Base-by-base conservation (phyloP, 2,329 filamentous ascomycete species). In the Pestalotiopsis sp. region DNA sequence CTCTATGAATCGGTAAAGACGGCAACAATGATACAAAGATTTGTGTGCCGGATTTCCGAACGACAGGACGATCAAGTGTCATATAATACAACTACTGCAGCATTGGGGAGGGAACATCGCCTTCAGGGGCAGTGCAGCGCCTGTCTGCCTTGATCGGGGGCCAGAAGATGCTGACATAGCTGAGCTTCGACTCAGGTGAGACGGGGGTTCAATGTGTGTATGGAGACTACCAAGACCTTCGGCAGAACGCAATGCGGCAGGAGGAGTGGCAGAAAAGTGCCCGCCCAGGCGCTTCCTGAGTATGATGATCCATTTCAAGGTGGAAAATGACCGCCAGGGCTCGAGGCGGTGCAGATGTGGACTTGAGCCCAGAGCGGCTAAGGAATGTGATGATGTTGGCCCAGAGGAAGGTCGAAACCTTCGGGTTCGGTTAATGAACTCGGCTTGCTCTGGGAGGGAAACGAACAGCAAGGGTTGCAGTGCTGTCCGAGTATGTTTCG, bases 161-260 rank as follows among this genome's bases (percentile, higher is more conserved):
- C 63, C 39, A 36, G 36, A 7, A 23, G 13, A 64, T 64, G 36
- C 62, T 52, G 62, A 64, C 62, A 23, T 45, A 23, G 38, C 27
- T 64, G 62, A 49, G 25, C 17, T 38, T 20, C 38, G 20, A 64
- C 41, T 45, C 39, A 52, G 38, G 23, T n/a, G 23, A 20, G 39
- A 52, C 14, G 31, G 25, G 27, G 9, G 59, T 38, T 62, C 31
- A 36, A 36, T 7, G 59, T 39, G 31, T 36, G 20, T 36, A 39
- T 27, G 25, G n/a, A 23, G n/a, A 23, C 57, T 20, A 66, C 63
- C 49, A 66, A 66, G 63, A 38, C 45, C 45, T 31, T 38, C 52
- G 63, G 62, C 25, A 56, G 14, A 38, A 66, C 63, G 49, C 63
- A 64, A 66, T 66, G 25, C 57, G 63, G 63, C 63, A 66, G 63